Percentiles rank a stretch among this genome's conserved stretches.
Evolutionary conservation across 805 yeast species (phyloP).

Genomic region (Starmerella bombi): DNA sequence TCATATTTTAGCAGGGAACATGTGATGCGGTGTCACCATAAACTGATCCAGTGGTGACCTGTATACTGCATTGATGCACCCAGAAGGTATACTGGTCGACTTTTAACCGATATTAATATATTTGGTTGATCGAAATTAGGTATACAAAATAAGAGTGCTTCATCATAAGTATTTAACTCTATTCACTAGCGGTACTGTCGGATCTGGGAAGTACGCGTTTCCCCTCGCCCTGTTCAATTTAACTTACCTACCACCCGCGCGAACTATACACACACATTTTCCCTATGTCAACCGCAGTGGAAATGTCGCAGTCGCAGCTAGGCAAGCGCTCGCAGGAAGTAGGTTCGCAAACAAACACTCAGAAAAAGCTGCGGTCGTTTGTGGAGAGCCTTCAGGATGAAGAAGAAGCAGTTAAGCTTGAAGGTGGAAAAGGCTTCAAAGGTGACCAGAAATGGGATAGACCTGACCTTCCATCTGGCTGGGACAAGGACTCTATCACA

Average conservation of each 20-base stretch:
- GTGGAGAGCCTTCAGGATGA: slow-evolving; percentile 14
- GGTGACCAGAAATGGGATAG: slow-evolving; percentile 42
- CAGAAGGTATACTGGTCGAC: no score
- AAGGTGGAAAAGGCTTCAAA: slow-evolving; percentile 8
- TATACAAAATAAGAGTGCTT: no score
- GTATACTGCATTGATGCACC: no score
- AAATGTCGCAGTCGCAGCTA: not conserved
- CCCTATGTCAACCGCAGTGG: slow-evolving; percentile 2
- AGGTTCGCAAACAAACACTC: not conserved
- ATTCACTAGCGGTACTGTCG: not conserved
- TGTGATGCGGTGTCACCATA: no score
- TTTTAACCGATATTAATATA: no score
- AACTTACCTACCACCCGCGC: not conserved
- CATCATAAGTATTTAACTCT: not conserved
- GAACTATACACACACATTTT: not conserved
- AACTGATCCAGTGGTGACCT: no score
- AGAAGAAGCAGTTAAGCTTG: slow-evolving; percentile 5
- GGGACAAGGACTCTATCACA: slow-evolving; percentile 32
- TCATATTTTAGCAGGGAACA: no score
- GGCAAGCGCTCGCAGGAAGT: not conserved
- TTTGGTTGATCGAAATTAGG: no score
- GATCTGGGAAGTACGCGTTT: no score
- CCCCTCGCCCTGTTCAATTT: not conserved
- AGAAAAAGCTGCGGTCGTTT: slow-evolving; percentile 6
- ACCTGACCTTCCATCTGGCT: slow-evolving; percentile 32